Evolutionary conservation across 2,329 filamentous ascomycete genomes (phyloP), one percentile per base, ranked within the genome.

Genomic region (Arthrinium puccinioides): DNA sequence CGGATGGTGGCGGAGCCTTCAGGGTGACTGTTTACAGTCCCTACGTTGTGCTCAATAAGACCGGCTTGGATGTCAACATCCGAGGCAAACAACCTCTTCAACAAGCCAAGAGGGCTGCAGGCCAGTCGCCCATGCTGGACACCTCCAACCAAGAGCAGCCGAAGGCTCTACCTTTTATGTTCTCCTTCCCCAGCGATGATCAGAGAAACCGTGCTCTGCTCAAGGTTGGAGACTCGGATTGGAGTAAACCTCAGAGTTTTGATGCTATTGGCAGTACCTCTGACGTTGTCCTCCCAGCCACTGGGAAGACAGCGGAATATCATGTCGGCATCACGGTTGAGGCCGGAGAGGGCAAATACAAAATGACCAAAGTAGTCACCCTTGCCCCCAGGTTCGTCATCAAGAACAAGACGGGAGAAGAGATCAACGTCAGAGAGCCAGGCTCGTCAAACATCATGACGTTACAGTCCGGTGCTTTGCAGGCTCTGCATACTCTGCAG

Each of bases 181-280:
- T 97, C 61, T 95, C 92, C 0, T 98, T 84, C 57, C 77, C 79
- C 2, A 87, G 75, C 15, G 85, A 95, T 46, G 92, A 98, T 53
- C 84, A 86, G 49, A 87, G 87, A 50, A 98, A 98, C 58, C 80
- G 92, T 47, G 88, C 87, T 6, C 67, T 94, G 30, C 67, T 98
- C 42, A 94, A 87, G 62, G 78, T 96, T 27, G 87, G 84, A 5
- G 84, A 94, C 38, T 96, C 92, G 1, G 77, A 82, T 42, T 98
- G 92, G 94, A 97, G 92, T 64, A 95, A 92, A 56, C 87, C 90
- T 1, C 90, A 97, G 57, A 96, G 87, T 72, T 95, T 98, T 51
- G 94, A 98, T 55, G 92, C 92, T 15, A 92, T 98, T 46, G 92
- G 92, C 21, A 97, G 90, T 52, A 88, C 84, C 1, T 83, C 87